These are phyloP conservation scores for Pinus taeda DNA, from an alignment of 75 land plant species.

Conservation along the genomic window DNA sequence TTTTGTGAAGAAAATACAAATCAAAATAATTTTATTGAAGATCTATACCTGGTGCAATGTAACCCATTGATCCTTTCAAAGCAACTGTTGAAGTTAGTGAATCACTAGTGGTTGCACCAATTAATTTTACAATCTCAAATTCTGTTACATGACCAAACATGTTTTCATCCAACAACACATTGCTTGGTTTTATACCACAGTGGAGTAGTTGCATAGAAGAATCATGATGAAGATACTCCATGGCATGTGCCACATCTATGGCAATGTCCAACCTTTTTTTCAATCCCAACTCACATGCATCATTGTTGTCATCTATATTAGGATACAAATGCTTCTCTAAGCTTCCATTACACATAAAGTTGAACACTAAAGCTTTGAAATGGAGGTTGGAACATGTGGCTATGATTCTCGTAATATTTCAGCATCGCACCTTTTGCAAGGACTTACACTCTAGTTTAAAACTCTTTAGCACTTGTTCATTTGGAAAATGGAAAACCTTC, in stretches of 20 bases:
- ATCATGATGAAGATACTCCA: slow-evolving; percentile 27
- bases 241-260: slow-evolving; percentile 13
- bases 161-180: slow-evolving; percentile 24
- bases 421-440: background rate
- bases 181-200: slow-evolving; percentile 29
- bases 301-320: background rate
- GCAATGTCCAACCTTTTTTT: background rate
- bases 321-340: slow-evolving; percentile 20
- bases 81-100: background rate
- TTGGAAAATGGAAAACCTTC: slow-evolving; percentile 12
- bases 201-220: slow-evolving; percentile 18
- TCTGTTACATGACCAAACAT: slow-evolving; percentile 19
- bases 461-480: background rate
- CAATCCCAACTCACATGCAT: background rate
- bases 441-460: background rate
- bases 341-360: slow-evolving; percentile 33
- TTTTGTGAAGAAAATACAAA: background rate
- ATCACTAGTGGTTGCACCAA: slow-evolving; percentile 3
- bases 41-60: slow-evolving; percentile 33
- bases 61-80: slow-evolving; percentile 16
- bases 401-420: slow-evolving; percentile 6
- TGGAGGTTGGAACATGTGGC: slow-evolving; percentile 8
- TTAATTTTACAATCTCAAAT: slow-evolving; percentile 26
- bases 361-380: slow-evolving; percentile 12
- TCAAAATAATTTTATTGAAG: background rate